Evolutionary conservation across 805 yeast genomes (phyloP), one percentile per base, ranked within the genome.

Genomic region (Teunomyces atbi): DNA sequence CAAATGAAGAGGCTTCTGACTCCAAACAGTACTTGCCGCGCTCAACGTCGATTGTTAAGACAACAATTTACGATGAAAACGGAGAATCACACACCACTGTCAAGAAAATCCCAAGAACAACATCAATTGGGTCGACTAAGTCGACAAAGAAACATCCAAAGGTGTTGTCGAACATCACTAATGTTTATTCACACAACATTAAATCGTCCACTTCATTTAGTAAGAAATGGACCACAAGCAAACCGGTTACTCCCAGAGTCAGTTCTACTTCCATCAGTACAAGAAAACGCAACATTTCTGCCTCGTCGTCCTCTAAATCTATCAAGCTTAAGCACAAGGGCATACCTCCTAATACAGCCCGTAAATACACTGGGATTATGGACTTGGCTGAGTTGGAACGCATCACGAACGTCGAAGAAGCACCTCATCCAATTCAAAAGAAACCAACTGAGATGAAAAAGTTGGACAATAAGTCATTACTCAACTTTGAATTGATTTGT

Each of bases 31-130:
- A 66, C 11, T 51, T 75, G 46, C 74, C 75, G 37, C 64, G 72
- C 49, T 69, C 76, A 1, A 62, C 66, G 41, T 66, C 69, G 54
- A 69, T 66, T 45, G 68, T 64, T 40, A 69, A 68, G 57, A 77
- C 74, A 30, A 75, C 71, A 37, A 64, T 66, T 15, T 60, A 59
- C 19, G 36, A 59, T 15, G 41, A 35, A 12, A 60, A 64, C 12
- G 64, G 66, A 6, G 65, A 62, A 47, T 54, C 51, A 39, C 45
- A 43, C 42, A 37, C 49, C 20, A 60, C 63, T 0, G 49, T 57
- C 20, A 58, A 61, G 45, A 57, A 55, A 38, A 52, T 60, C 7
- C 55, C 61, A 1, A 52, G 54, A 1, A 56, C 66, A 7, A 35
- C 55, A 10, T 62, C 70, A 2, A 53, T 55, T 3, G 45, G 50